A percentile compares a stretch with the other conserved stretches of the same genome.
These are phyloP conservation scores for Hyaloscypha bicolor DNA, from an alignment of 495 filamentous ascomycete species.

Conservation along the genomic window DNA sequence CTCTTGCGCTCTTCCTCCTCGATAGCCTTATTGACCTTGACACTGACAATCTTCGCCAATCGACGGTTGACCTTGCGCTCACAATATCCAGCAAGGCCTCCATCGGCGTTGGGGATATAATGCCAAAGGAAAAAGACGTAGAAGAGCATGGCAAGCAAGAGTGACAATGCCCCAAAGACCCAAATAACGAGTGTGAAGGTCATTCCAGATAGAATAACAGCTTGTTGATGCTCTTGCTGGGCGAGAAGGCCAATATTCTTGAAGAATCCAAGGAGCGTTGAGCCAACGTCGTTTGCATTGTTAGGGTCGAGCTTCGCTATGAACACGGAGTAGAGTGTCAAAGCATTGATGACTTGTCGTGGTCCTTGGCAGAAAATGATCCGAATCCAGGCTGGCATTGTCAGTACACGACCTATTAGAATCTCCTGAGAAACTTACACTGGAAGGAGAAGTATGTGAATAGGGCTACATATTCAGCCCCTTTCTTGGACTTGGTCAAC, in stretches of 20 bases:
- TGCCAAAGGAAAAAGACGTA: conserved; percentile 90
- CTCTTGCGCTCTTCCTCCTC: conserved; percentile 66
- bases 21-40: conserved; percentile 83
- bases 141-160: conserved; percentile 70
- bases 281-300: conserved; percentile 54
- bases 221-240: conserved; percentile 69
- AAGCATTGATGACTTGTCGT: conserved; percentile 82
- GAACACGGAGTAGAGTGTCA: conserved; percentile 83
- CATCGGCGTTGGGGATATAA: conserved; percentile 78
- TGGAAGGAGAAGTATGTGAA: conserved; percentile 96
- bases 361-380: conserved; percentile 88
- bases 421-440: conserved; percentile 51
- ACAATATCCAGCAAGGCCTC: conserved; percentile 81
- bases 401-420: background rate
- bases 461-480: conserved; percentile 85
- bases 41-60: conserved; percentile 75
- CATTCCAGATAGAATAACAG: conserved; percentile 85
- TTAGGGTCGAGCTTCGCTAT: conserved; percentile 66
- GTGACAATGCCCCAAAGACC: conserved; percentile 76
- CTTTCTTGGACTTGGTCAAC: conserved; percentile 88
- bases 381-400: conserved; percentile 75
- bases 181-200: conserved; percentile 88
- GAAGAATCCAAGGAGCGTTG: conserved; percentile 65
- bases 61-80: conserved; percentile 84
- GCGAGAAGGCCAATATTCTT: conserved; percentile 74